Base-by-base conservation (phyloP, 176 grass and related monocot species). In the Poa pratensis region DNA sequence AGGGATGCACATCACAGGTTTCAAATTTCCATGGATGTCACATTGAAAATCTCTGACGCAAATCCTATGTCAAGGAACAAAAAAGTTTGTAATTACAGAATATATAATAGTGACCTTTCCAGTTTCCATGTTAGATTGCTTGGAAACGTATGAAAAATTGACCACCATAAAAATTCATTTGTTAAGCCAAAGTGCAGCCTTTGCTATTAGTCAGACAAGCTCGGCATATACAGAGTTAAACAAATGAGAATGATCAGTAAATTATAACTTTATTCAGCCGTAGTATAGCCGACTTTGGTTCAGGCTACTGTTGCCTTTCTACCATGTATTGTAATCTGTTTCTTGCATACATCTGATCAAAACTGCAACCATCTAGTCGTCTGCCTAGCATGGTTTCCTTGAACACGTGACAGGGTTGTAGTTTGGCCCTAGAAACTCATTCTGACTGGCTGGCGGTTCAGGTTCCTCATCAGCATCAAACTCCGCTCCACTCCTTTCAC, bases 401-500 rank as follows among this genome's bases (percentile, higher is more conserved):
- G 43, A 64, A 63, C 45, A 53, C 77, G 12, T 73, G 20, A 73
- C 10, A 37, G 55, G 58, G 75, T 30, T 74, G 35, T 16, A 10
- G 19, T 82, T 82, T 26, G 50, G 17, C 43, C 3, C n/a, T 23
- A 63, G 52, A 48, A 27, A 63, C 3, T 83, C 74, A 94, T 30
- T 98, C 87, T 74, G 92, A 52, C 80, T 92, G 83, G 66, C 87
- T 80, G 72, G 87, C 78, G 94, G 54, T 66, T 87, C 73, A 89
- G 80, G 50, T 48, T 89, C 96, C 70, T 94, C 96, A 40, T 92
- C 93, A 69, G 80, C 86, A 81, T 96, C 96, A 51, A 96, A 80
- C 79, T 94, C 96, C 57, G 91, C 72, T 96, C 91, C 71, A 99
- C 93, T 80, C 34, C 84, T 94, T 94, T 99, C 14, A 99, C 91